A percentile compares a stretch with the other conserved stretches of the same genome.
These are phyloP conservation scores for Trametes villosa DNA, from an alignment of 768 basidiomycete genomes.

Conservation along the genomic window DNA sequence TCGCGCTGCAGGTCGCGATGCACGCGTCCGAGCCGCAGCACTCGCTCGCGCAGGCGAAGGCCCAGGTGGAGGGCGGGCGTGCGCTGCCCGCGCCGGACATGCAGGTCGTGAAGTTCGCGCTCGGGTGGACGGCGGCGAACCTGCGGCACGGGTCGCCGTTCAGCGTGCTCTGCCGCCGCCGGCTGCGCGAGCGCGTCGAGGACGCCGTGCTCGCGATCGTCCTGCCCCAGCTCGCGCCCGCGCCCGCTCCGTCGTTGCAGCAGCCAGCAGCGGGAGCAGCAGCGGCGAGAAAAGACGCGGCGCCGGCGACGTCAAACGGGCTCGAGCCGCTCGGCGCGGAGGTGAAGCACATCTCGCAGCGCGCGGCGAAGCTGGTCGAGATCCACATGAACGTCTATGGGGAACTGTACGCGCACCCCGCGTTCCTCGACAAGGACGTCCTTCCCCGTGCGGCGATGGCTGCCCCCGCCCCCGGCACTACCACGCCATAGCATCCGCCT, in stretches of 20 bases:
- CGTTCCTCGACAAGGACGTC: conserved; percentile 43
- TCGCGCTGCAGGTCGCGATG: conserved; percentile 77
- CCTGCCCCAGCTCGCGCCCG: conserved; percentile 31
- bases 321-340: conserved; percentile 77
- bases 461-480: background rate
- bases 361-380: conserved; percentile 70
- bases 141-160: conserved; percentile 65
- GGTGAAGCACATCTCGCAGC: conserved; percentile 67
- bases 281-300: conserved; percentile 20
- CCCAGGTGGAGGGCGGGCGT: conserved; percentile 18
- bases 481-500: background rate
- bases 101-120: conserved; percentile 59
- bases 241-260: conserved; percentile 21
- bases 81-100: conserved; percentile 49
- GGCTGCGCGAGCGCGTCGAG: conserved; percentile 43
- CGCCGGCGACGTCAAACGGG: conserved; percentile 50
- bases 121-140: conserved; percentile 73
- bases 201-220: conserved; percentile 25
- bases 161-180: conserved; percentile 60
- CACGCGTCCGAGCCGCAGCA: conserved; percentile 55
- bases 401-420: conserved; percentile 74
- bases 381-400: conserved; percentile 80
- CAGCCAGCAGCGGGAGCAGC: conserved; percentile 11
- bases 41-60: conserved; percentile 9
- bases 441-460: background rate